Conservation (phyloP, 2,329 filamentous ascomycete species). For the Neofusicoccum kwambonambiense region DNA sequence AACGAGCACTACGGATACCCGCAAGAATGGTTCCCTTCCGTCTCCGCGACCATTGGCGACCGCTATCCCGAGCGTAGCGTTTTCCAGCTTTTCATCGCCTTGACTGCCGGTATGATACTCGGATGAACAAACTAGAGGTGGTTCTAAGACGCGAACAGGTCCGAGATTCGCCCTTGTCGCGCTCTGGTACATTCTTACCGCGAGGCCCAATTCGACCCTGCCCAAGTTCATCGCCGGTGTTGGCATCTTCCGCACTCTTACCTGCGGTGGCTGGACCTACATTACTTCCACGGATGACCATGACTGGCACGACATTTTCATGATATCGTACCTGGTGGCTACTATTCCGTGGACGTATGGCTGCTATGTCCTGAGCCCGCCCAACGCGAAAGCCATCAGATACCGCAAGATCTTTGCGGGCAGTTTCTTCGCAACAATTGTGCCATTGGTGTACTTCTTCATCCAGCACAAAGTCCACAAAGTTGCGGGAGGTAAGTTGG, state of each 20-base stretch:
- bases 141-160: slow-evolving; percentile 50
- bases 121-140: not conserved
- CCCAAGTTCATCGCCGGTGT: slow-evolving; percentile 78
- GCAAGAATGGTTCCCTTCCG: slow-evolving; percentile 94
- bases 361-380: slow-evolving; percentile 82
- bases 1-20: slow-evolving; percentile 83
- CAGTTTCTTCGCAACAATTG: slow-evolving; percentile 84
- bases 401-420: slow-evolving; percentile 83
- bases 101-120: slow-evolving; percentile 71
- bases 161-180: slow-evolving; percentile 88
- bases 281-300: slow-evolving; percentile 98
- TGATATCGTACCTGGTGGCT: slow-evolving; percentile 95
- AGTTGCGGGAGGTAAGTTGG: slow-evolving; percentile 82
- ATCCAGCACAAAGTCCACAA: slow-evolving; percentile 98
- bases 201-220: slow-evolving; percentile 69
- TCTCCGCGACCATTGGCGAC: slow-evolving; percentile 95
- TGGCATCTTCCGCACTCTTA: slow-evolving; percentile 84
- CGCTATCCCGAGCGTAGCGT: slow-evolving; percentile 94
- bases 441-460: slow-evolving; percentile 93
- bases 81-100: slow-evolving; percentile 95
- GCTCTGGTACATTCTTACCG: slow-evolving; percentile 87
- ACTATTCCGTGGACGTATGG: slow-evolving; percentile 95
- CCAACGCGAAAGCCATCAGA: slow-evolving; percentile 77
- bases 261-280: slow-evolving; percentile 97
- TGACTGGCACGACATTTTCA: slow-evolving; percentile 98